Evolutionary conservation across 140 eudicot genomes (phyloP), one percentile per base, ranked within the genome.

Genomic region (Stevia rebaudiana): DNA sequence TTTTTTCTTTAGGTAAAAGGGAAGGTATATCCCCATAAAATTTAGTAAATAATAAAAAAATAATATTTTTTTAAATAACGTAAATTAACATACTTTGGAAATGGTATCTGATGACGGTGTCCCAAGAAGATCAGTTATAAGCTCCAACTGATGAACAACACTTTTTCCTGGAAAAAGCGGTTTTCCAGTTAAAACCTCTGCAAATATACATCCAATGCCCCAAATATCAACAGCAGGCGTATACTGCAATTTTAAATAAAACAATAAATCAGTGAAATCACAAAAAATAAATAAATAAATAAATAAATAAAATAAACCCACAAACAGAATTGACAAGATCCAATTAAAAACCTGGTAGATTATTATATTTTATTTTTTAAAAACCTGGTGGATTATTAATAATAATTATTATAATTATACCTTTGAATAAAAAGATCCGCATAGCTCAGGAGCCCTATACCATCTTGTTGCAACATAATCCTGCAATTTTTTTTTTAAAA

Each of bases 391-490:
- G 19, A 51, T 2, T 28, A 31, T 52, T 52, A 2, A 8, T 18
- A 1, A 36, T 35, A 35, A 28, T 28, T n/a, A n/a, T n/a, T 15
- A 16, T 47, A 47, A 17, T 10, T 31, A n/a, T 82, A 88, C 96
- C 95, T 85, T 88, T 9, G 95, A 85, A 75, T 80, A 89, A 63
- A 89, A 89, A 57, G 97, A 89, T 30, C 97, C 95, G 51, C 97
- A 89, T 55, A 89, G 71, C 60, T 89, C 97, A 42, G 97, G 97
- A 78, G 97, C 97, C 31, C 95, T 76, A 58, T 88, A 88, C 96
- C 96, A 88, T 67, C 96, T 81, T 39, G 96, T 88, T 30, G 97
- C 97, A 60, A 89, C 97, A 79, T 89, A 89, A 74, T 89, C 97
- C 97, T 89, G 86, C 57, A 67, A 57, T 39, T 13, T 13, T 60